These are phyloP conservation scores for Colletotrichum lini DNA, from an alignment of 2,329 filamentous ascomycete species.

Conservation along the genomic window DNA sequence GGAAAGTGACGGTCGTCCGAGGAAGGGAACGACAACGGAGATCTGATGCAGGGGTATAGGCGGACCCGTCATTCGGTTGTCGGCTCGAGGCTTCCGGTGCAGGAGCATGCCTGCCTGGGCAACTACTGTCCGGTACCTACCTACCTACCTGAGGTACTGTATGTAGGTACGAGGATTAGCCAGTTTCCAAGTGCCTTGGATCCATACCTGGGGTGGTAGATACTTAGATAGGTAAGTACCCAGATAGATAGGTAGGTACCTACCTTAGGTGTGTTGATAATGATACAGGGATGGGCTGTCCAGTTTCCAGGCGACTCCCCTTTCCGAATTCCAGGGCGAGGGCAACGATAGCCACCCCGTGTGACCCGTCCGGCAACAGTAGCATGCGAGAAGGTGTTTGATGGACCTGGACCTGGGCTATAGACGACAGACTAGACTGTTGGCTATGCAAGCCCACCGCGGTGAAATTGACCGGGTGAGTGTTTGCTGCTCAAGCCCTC, in stretches of 20 bases:
- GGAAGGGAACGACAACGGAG: conserved; percentile 36
- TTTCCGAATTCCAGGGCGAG: conserved; percentile 2
- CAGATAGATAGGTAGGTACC: no score
- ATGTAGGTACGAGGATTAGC: background rate
- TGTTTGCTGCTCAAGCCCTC: conserved; percentile 2
- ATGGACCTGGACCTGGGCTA: background rate
- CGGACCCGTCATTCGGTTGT: conserved; percentile 31
- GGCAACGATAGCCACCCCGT: conserved; percentile 1
- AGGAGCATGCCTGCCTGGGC: background rate
- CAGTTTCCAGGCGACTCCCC: background rate
- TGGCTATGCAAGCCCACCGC: background rate
- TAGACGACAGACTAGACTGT: background rate
- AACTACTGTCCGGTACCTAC: no score
- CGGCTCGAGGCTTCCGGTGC: conserved; percentile 35
- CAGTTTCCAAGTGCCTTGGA: no score
- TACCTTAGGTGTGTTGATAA: no score
- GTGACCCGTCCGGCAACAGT: background rate
- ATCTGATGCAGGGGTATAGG: conserved; percentile 34
- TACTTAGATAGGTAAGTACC: no score
- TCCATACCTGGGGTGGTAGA: no score
- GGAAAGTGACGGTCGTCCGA: conserved; percentile 35
- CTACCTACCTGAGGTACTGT: no score
- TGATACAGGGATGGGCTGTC: background rate
- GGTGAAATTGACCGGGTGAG: background rate
- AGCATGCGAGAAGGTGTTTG: background rate